Percentiles rank a stretch among this genome's conserved stretches.
phyloP scores from a whole-genome alignment of 192 early-diverging fungal genomes.

The Entomortierella parvispora region DNA sequence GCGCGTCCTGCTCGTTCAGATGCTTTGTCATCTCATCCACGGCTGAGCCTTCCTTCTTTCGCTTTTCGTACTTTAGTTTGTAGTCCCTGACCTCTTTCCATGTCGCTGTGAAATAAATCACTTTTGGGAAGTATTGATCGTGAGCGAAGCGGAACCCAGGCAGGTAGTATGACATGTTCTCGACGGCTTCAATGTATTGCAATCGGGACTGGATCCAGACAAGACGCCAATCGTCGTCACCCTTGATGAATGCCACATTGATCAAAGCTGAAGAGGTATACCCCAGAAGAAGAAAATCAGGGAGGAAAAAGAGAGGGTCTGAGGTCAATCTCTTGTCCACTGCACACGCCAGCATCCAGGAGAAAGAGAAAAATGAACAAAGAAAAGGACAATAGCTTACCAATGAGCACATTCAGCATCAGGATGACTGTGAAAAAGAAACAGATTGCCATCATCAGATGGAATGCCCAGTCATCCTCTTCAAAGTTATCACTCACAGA shows the following conservation, averaged over 20 bases:
- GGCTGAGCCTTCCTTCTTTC: too few species aligned
- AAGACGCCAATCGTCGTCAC: conserved; percentile 18
- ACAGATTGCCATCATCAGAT: conserved; percentile 19
- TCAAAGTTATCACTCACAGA: conserved; percentile 4
- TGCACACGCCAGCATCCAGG: too few species aligned
- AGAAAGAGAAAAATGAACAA: not conserved
- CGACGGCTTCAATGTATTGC: conserved; percentile 12
- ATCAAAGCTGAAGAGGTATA: conserved; percentile 11
- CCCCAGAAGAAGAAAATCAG: not conserved
- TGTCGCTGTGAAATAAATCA: conserved; percentile 15
- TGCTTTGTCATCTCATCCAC: too few species aligned
- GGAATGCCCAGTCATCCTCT: conserved; percentile 14
- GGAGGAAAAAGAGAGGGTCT: not conserved
- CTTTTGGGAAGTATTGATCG: conserved; percentile 6
- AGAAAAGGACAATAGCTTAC: conserved; percentile 4
- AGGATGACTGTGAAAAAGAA: conserved; percentile 36
- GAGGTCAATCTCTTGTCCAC: not conserved
- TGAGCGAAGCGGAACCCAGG: not conserved
- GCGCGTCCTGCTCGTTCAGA: too few species aligned
- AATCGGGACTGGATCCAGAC: conserved; percentile 13
- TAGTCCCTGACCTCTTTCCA: conserved; percentile 1
- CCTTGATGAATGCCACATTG: conserved; percentile 21
- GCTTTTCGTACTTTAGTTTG: not conserved
- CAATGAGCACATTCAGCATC: conserved; percentile 38
- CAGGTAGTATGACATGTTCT: conserved; percentile 21